Evolutionary conservation across 2,329 filamentous ascomycete species (phyloP), one percentile per base, ranked within the genome.

Genomic region (Trichoderma arundinaceum): DNA sequence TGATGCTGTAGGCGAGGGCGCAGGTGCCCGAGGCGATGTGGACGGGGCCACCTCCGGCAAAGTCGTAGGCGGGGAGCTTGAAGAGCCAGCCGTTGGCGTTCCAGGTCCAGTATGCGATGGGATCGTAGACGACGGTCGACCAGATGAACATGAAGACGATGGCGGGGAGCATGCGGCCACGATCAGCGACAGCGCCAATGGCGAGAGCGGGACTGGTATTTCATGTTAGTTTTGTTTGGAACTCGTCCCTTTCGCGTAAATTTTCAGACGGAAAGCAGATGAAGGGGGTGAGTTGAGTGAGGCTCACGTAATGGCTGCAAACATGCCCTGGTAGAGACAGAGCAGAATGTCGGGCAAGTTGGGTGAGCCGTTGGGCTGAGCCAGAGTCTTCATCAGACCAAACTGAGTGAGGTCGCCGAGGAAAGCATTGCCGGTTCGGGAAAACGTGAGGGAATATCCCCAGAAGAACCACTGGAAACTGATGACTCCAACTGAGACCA

Each of bases 401-500:
- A 96, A 90, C 83, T 96, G 94, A 70, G 86, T 82, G 54, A 96
- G 83, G 70, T 93, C 86, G 52, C 92, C 92, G 67, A 96, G 90
- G 81, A 88, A 96, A 69, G 83, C 83, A 71, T 90, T 90, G 66
- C 91, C 91, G 22, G 87, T 87, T 77, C 93, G 91, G 7, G 91
- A 93, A 78, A 96, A 96, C 68, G 92, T 85, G 60, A 96, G 81
- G 10, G 91, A 94, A 78, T 94, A 96, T 54, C 92, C 92, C 92
- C 92, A 96, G 82, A 96, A 94, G 82, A 96, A 96, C 92, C 93
- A 97, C 75, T 96, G 92, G 79, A 96, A 96, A 57, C 88, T 89
- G 67, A 93, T 87, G 69, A 96, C 87, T 10, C 87, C 91, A 4
- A 90, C 86, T 15, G 91, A 89, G 81, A 96, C 90, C 81, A 96